Evolutionary conservation across 305 asterid genomes (phyloP), one percentile per base, ranked within the genome.

Genomic region (Nicotiana rustica): DNA sequence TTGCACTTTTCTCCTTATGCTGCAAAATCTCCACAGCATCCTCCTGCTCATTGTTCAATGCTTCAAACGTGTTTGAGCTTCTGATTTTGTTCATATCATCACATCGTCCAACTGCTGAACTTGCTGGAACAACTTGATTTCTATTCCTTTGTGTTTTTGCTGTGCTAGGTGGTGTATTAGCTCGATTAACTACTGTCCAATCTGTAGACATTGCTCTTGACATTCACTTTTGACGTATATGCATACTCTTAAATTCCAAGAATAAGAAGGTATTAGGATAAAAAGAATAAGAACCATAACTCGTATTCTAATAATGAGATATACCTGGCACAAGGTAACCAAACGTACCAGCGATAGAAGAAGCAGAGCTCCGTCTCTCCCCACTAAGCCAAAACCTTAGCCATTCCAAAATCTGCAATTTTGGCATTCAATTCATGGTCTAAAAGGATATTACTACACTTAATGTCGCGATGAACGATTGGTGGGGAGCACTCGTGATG

Each of bases 311-410:
- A 44, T 0, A 56, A 33, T 67, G 73, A 55, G 36, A 8, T 66
- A 62, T 85, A 93, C 95, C 98, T 70, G 97, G 99, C 79, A 96
- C 97, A 85, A 94, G 91, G 81, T 95, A 95, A 21, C 98, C 98
- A n/a, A 93, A 90, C 2, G 97, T 90, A 66, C 99, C 98, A 5
- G 99, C 99, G 10, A 95, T 93, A 18, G 83, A 86, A 0, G 97
- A 95, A 89, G 92, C 86, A 47, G 92, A 25, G 91, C 79, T 92
- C 89, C 13, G 94, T 92, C 80, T 90, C 94, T 67, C 91, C 96
- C 15, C 77, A 59, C 87, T 85, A 90, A 81, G 85, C 73, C 90
- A 93, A 41, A 77, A 85, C 89, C 71, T 90, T 87, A 19, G 96
- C 92, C 3, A 92, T 82, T 25, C 94, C 96, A 75, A 90, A 90